These are phyloP conservation scores for Pythium biforme DNA, from an alignment of 352 stramenopile genomes.

Conservation along the genomic window DNA sequence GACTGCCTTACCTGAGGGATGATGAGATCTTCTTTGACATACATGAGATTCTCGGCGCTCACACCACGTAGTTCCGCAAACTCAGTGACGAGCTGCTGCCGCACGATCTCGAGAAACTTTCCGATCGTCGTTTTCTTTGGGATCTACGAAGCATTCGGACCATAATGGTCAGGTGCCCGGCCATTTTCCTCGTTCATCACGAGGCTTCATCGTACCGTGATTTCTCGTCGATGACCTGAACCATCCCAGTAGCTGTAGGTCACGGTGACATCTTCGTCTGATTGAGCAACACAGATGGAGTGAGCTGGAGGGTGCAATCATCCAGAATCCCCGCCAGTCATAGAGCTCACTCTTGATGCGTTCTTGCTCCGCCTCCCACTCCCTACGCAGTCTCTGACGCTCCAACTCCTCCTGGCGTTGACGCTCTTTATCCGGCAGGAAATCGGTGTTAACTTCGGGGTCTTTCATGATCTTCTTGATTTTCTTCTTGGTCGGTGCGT, in stretches of 20 bases:
- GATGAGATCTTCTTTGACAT: conserved; percentile 99
- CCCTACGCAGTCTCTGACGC: conserved; percentile 77
- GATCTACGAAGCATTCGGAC: conserved; percentile 32
- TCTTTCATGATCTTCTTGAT: conserved; percentile 88
- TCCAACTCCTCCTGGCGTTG: conserved; percentile 81
- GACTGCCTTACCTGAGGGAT: conserved; percentile 87
- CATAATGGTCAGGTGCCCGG: neutral
- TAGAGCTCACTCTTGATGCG: conserved; percentile 83
- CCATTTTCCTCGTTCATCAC: neutral
- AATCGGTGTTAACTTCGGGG: conserved; percentile 93
- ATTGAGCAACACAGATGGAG: conserved; percentile 14
- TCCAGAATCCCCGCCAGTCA: neutral
- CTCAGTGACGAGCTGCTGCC: conserved; percentile 88
- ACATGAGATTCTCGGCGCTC: conserved; percentile 93
- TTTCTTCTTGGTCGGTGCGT: conserved; percentile 30
- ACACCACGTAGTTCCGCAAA: conserved; percentile 93
- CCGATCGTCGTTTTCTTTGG: conserved; percentile 92
- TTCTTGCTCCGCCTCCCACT: conserved; percentile 94
- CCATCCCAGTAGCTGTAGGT: conserved; percentile 99
- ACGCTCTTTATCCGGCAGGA: conserved; percentile 93
- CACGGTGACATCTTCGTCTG: conserved; percentile 91
- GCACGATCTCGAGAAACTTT: conserved; percentile 84
- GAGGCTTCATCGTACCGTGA: conserved; percentile 52
- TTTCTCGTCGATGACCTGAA: conserved; percentile 92
- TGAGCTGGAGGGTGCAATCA: neutral